Evolutionary conservation across 1,284 basidiomycete genomes (phyloP).

Genomic region (Thecaphora thlaspeos): DNA sequence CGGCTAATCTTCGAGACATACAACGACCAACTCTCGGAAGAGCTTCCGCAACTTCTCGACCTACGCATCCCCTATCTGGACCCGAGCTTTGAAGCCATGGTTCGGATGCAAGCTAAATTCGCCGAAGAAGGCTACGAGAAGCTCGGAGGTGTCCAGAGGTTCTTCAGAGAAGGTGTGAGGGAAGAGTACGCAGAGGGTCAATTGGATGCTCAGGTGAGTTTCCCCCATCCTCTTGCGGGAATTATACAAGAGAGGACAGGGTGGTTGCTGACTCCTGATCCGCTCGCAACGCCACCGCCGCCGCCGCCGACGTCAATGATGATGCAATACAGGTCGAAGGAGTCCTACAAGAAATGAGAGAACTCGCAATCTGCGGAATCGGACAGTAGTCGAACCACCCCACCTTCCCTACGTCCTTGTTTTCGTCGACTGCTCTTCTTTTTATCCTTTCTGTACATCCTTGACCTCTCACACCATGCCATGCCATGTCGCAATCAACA

Average conservation of each 20-base stretch:
- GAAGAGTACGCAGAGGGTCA: constrained; percentile 91
- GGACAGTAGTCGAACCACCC: constrained; percentile 17
- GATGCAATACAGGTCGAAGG: constrained; percentile 78
- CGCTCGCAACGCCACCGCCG: too few relatives aligned
- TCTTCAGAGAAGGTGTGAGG: constrained; percentile 53
- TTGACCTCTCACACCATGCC: too few relatives aligned
- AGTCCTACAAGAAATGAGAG: constrained; percentile 92
- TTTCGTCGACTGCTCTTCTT: too few relatives aligned
- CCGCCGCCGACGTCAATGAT: too few relatives aligned
- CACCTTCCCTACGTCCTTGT: too few relatives aligned
- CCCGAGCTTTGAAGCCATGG: constrained; percentile 97
- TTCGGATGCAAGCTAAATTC: constrained; percentile 91
- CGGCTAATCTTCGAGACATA: constrained; percentile 89
- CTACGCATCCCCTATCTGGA: constrained; percentile 96
- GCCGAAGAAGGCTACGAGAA: constrained; percentile 98
- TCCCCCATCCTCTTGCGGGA: neutral
- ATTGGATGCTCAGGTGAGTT: constrained; percentile 79
- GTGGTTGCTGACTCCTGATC: too few relatives aligned
- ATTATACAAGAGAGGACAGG: neutral
- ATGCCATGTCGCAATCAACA: too few relatives aligned
- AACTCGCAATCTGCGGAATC: constrained; percentile 72
- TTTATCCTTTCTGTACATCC: too few relatives aligned
- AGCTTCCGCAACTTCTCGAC: constrained; percentile 88
- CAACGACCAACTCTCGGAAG: constrained; percentile 85
- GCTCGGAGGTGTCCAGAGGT: constrained; percentile 92